Conservation (phyloP, 2,329 filamentous ascomycete species). For the Cladosporium halotolerans region DNA sequence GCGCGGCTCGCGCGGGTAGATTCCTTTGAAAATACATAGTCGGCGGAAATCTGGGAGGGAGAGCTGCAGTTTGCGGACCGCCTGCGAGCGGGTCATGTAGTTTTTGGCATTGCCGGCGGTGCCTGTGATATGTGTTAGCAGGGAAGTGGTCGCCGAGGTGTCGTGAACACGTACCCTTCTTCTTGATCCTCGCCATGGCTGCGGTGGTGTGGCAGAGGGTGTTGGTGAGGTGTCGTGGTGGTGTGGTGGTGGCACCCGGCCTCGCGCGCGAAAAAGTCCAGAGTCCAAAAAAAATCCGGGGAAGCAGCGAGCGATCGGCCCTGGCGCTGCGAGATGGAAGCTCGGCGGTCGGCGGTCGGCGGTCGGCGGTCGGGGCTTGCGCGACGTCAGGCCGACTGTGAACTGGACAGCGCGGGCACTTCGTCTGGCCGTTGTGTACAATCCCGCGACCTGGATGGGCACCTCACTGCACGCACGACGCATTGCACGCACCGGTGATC, state of each 20-base stretch:
- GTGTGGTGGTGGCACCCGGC: not conserved
- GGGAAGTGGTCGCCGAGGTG: slow-evolving; percentile 5
- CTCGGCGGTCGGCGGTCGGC: not conserved
- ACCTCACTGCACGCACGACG: too few relatives aligned
- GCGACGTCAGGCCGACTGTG: too few relatives aligned
- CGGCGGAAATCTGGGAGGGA: slow-evolving; percentile 95
- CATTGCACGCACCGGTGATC: too few relatives aligned
- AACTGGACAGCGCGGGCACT: too few relatives aligned
- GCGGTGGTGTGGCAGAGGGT: slow-evolving; percentile 10
- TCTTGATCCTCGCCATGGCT: slow-evolving; percentile 72
- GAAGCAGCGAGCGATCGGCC: not conserved
- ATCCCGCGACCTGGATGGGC: too few relatives aligned
- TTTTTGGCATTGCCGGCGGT: slow-evolving; percentile 91
- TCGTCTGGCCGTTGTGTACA: too few relatives aligned
- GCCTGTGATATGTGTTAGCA: slow-evolving; percentile 41
- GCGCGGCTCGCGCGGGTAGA: slow-evolving; percentile 93
- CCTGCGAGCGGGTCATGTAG: slow-evolving; percentile 95
- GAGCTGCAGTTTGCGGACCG: slow-evolving; percentile 95
- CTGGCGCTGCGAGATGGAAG: too few relatives aligned
- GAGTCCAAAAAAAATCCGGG: slow-evolving; percentile 10
- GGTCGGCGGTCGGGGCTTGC: not conserved
- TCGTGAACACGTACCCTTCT: slow-evolving; percentile 59
- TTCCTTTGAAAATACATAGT: slow-evolving; percentile 98
- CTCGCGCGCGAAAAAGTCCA: slow-evolving; percentile 9
- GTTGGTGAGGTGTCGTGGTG: not conserved